Conservation (phyloP, 345 rosid genomes). For the Geranium brycei region DNA sequence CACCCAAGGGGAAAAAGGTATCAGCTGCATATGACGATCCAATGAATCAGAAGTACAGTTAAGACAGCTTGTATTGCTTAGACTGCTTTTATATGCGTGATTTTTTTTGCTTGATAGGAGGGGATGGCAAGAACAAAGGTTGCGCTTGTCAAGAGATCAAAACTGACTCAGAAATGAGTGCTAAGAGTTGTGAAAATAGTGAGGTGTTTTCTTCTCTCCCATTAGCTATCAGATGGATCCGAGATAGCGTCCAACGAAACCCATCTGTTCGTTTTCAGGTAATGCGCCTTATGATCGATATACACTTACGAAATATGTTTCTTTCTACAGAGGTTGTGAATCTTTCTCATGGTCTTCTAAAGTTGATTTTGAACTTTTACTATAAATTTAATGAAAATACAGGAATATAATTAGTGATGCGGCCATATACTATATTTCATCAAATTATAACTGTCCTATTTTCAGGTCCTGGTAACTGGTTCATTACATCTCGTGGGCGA, state of each 20-base stretch:
- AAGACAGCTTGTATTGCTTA: not conserved
- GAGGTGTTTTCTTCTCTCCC: constrained; percentile 79
- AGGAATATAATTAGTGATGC: no score
- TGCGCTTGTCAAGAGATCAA: constrained; percentile 36
- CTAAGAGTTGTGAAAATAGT: constrained; percentile 42
- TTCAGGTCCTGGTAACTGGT: constrained; percentile 77
- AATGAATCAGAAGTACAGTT: not conserved
- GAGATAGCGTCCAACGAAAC: constrained; percentile 53
- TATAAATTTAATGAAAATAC: not conserved
- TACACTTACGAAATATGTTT: no score
- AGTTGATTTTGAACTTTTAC: not conserved
- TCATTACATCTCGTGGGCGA: constrained; percentile 93
- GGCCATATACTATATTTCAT: no score
- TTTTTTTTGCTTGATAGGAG: constrained; percentile 15
- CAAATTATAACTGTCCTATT: not conserved
- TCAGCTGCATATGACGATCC: not conserved
- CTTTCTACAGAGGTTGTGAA: no score
- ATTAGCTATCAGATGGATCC: constrained; percentile 72
- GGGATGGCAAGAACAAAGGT: constrained; percentile 26
- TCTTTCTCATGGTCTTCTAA: not conserved
- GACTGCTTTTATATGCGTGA: not conserved
- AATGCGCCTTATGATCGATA: constrained; percentile 4
- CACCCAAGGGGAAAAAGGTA: constrained; percentile 45
- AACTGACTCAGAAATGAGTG: constrained; percentile 29
- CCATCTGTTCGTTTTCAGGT: constrained; percentile 63